These are phyloP conservation scores for Mrakia hoshinonis DNA, from an alignment of 768 basidiomycete genomes.

Conservation along the genomic window DNA sequence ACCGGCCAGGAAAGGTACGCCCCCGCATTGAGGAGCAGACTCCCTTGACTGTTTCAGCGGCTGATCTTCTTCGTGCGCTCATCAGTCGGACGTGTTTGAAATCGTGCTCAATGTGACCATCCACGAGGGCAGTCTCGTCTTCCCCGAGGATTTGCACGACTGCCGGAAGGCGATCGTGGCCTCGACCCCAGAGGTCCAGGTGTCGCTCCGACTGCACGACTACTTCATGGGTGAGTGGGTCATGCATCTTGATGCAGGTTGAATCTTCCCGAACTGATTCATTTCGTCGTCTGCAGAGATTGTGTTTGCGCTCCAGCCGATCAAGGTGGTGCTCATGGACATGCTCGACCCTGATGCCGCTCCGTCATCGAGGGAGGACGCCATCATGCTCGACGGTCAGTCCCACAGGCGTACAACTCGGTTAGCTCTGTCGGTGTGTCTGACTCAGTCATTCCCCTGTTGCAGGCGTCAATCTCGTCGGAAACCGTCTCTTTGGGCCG, in stretches of 20 bases:
- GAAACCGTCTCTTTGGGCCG: constrained; percentile 82
- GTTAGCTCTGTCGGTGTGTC: constrained; percentile 20
- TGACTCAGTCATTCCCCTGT: neutral
- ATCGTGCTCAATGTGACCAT: constrained; percentile 55
- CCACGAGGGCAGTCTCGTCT: constrained; percentile 49
- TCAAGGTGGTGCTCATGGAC: constrained; percentile 34
- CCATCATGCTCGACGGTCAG: constrained; percentile 48
- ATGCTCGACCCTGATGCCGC: neutral
- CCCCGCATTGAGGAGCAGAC: neutral
- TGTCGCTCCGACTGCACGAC: constrained; percentile 72
- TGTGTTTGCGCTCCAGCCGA: constrained; percentile 54
- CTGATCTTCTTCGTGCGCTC: neutral
- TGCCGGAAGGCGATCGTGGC: constrained; percentile 46
- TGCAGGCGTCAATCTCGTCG: constrained; percentile 65
- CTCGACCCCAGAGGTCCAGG: constrained; percentile 57
- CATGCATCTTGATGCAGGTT: neutral
- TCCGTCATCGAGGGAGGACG: neutral
- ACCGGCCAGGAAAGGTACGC: constrained; percentile 66
- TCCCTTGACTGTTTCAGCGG: neutral
- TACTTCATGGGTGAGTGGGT: constrained; percentile 67
- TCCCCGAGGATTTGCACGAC: constrained; percentile 50
- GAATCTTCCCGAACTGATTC: neutral
- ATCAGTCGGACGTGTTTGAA: constrained; percentile 72
- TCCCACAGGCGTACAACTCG: neutral
- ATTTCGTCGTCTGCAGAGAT: constrained; percentile 1